Evolutionary conservation across 305 asterid genomes (phyloP).

Genomic region (Fraxinus dipetala): DNA sequence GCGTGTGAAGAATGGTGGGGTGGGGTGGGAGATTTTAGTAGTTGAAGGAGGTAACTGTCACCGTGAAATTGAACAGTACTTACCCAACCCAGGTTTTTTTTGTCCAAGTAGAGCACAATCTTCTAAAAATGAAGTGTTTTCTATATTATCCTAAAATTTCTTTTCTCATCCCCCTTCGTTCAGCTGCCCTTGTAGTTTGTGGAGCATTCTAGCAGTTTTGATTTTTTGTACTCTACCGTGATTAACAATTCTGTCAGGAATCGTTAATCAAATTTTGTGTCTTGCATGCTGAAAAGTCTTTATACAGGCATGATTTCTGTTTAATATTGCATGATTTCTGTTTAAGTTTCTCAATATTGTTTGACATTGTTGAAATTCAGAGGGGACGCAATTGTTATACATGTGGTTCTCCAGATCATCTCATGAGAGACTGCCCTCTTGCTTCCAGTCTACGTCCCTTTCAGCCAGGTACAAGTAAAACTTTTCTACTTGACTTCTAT

Average conservation of each 20-base stretch:
- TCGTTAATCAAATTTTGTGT: not conserved
- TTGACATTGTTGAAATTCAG: slow-evolving; percentile 38
- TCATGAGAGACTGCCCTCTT: slow-evolving; percentile 70
- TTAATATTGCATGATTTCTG: too few relatives aligned
- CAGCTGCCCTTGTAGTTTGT: slow-evolving; percentile 1
- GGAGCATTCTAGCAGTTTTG: slow-evolving; percentile 6
- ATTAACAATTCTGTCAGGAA: not conserved
- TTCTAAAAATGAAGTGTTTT: not conserved
- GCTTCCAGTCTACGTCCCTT: slow-evolving; percentile 43
- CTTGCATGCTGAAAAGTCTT: not conserved
- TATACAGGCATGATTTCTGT: not conserved
- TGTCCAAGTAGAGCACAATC: not conserved
- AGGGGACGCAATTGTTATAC: slow-evolving; percentile 60
- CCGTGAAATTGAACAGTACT: not conserved
- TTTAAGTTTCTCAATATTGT: slow-evolving; percentile 5
- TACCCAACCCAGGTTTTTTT: not conserved
- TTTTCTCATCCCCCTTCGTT: not conserved
- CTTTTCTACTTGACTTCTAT: not conserved
- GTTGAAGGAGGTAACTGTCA: slow-evolving; percentile 21
- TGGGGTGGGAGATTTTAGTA: not conserved
- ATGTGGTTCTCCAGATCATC: slow-evolving; percentile 84
- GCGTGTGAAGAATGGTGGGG: not conserved
- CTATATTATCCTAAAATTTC: not conserved
- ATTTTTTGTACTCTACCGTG: not conserved
- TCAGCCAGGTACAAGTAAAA: slow-evolving; percentile 49